Base-by-base conservation (phyloP, 2,329 filamentous ascomycete species). In the Zasmidium citrigriseum region DNA sequence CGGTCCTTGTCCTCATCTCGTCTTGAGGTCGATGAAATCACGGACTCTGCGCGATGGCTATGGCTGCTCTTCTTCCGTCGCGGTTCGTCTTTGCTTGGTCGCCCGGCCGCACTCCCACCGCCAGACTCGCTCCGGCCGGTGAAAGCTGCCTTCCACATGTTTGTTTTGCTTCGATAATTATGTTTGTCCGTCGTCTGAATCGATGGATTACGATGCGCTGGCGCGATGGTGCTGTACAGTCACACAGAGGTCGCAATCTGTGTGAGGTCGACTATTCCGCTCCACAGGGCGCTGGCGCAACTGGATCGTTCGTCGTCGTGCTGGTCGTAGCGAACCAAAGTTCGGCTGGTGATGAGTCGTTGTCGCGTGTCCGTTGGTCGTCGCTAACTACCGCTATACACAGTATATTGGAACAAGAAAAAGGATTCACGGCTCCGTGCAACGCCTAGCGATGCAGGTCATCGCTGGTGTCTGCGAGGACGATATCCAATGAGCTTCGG, bases 91-190 rank as follows among this genome's bases (percentile, higher is more conserved):
- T 54, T 51, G 50, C 23, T 51, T 25, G 58, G 54, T 21, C 56
- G 47, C 25, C 58, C 54, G 34, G 46, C 52, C 41, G 56, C 56
- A 52, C 59, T 54, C n/a, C 58, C 62, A 41, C 55, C 64, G 55
- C 67, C 65, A 45, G 63, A 65, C 55, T 71, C 70, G 57, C 69
- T 71, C 57, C 69, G 70, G 49, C 70, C 70, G 46, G 62, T 65
- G 54, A 72, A 72, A n/a, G 70, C 69, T 44, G 70, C 68, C 63
- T 71, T 72, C 70, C 70, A 72, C 70, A 72, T 72, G 20, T 27
- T 44, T 53, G 24, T 46, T 52, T 18, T 52, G 34, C 21, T 48
- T n/a, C 29, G 45, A 41, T n/a, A 12, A 25, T 21, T 23, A 38
- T 38, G 55, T 41, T 24, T 45, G 21, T 38, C 22, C 10, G 38